Base-by-base conservation (phyloP, 164 flowering plant species). In the Magnolia sinica region DNA sequence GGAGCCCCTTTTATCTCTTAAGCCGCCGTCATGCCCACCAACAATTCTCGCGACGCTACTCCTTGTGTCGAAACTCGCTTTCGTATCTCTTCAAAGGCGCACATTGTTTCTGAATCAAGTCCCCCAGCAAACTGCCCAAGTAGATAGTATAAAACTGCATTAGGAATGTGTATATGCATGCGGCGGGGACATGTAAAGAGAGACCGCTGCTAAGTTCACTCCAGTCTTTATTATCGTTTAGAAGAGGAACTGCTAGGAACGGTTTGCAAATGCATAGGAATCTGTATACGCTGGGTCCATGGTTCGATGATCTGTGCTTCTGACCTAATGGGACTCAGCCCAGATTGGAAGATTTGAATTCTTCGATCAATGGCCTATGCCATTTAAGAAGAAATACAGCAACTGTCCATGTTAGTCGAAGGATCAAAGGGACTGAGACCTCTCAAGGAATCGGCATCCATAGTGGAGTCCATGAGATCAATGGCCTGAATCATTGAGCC, bases 51-150 rank as follows among this genome's bases (percentile, higher is more conserved):
- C 68, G 89, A 81, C 13, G 85, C 85, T 16, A 85, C 85, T 14
- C 79, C 55, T 24, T 81, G 85, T 31, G 80, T 79, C 5, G 92
- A 87, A 50, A 87, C 85, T 9, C 88, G 87, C 73, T 81, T 82
- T 76, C 87, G 85, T 70, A 91, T 87, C 72, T 91, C 91, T 77
- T 89, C 92, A 37, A 89, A 87, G 37, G 90, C 89, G 18, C 88
- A 81, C 83, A 91, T 74, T 76, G 91, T 88, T 79, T 91, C 91
- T 65, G 91, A 81, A 76, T 91, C 95, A 70, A 91, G 88, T 9
- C 89, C 95, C 74, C 95, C 93, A 5, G 89, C 86, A 86, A 91
- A 89, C 93, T 91, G 87, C 83, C 73, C 11, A 52, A 64, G 76
- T 4, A 50, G 2, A 74, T 37, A 74, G 7, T 29, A 16, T 29